phyloP scores from a whole-genome alignment of 345 rosid genomes.

The Geranium rotundifolium region DNA sequence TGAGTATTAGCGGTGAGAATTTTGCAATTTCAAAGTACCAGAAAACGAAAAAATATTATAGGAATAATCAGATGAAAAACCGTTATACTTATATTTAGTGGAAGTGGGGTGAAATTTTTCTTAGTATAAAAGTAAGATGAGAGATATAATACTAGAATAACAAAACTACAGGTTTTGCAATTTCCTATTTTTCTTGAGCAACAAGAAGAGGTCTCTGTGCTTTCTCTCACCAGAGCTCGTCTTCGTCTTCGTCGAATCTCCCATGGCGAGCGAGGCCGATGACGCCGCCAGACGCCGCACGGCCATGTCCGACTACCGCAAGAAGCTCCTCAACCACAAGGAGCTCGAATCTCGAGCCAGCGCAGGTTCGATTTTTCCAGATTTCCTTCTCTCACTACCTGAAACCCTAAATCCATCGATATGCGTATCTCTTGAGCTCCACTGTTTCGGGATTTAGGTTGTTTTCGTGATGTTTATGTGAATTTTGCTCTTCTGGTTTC shows the following conservation, averaged over 20 bases:
- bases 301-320: slow-evolving; percentile 66
- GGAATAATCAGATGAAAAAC: too few species aligned
- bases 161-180: not conserved
- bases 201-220: not conserved
- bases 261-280: slow-evolving; percentile 32
- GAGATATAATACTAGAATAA: too few species aligned
- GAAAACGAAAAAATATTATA: too few species aligned
- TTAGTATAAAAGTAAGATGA: too few species aligned
- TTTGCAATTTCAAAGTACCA: too few species aligned
- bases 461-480: not conserved
- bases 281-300: slow-evolving; percentile 57
- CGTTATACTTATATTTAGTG: too few species aligned
- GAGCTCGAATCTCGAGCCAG: slow-evolving; percentile 81
- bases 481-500: not conserved
- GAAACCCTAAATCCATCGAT: slow-evolving; percentile 3
- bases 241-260: not conserved
- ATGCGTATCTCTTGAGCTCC: not conserved
- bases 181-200: not conserved
- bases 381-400: slow-evolving; percentile 2
- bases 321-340: slow-evolving; percentile 82
- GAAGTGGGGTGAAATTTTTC: too few species aligned
- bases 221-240: not conserved
- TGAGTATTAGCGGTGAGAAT: too few species aligned
- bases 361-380: slow-evolving; percentile 30
- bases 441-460: not conserved